Percentiles rank a stretch among this genome's conserved stretches.
Conservation (phyloP, 2,329 filamentous ascomycete genomes). For the Penicillium sclerotiorum region DNA sequence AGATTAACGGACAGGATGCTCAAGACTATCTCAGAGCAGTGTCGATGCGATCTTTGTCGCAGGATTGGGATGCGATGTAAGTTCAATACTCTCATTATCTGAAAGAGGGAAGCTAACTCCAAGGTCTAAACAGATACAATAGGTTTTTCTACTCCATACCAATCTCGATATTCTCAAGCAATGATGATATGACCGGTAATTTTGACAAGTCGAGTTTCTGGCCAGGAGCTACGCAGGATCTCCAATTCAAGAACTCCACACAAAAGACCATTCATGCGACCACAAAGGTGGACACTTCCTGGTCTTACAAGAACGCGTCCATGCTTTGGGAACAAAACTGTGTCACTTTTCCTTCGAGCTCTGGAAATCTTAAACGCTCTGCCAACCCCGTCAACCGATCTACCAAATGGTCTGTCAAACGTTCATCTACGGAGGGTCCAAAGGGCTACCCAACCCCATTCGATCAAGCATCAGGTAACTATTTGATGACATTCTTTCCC, state of each 20-base stretch:
- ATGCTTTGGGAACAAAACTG: too few relatives aligned
- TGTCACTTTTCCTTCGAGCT: too few relatives aligned
- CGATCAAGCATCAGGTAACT: conserved; percentile 52
- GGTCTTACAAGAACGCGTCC: too few relatives aligned
- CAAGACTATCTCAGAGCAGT: conserved; percentile 46
- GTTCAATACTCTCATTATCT: background rate
- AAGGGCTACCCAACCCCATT: conserved; percentile 35
- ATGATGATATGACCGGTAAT: background rate
- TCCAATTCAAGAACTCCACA: conserved; percentile 55
- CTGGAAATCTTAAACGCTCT: too few relatives aligned
- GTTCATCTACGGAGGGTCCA: background rate
- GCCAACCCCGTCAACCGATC: too few relatives aligned
- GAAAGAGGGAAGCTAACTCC: background rate
- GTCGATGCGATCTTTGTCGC: conserved; percentile 49
- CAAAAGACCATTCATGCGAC: too few relatives aligned
- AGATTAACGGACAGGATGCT: conserved; percentile 59
- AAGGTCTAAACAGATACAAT: conserved; percentile 1
- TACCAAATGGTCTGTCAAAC: too few relatives aligned
- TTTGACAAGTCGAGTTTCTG: background rate
- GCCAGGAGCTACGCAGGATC: conserved; percentile 48
- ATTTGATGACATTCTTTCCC: conserved; percentile 14
- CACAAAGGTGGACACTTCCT: conserved; percentile 37
- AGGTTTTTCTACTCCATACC: background rate
- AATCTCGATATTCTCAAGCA: background rate
- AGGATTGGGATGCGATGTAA: conserved; percentile 60